Base-by-base conservation (phyloP, 2,329 filamentous ascomycete genomes). In the Alternaria ventricosa region DNA sequence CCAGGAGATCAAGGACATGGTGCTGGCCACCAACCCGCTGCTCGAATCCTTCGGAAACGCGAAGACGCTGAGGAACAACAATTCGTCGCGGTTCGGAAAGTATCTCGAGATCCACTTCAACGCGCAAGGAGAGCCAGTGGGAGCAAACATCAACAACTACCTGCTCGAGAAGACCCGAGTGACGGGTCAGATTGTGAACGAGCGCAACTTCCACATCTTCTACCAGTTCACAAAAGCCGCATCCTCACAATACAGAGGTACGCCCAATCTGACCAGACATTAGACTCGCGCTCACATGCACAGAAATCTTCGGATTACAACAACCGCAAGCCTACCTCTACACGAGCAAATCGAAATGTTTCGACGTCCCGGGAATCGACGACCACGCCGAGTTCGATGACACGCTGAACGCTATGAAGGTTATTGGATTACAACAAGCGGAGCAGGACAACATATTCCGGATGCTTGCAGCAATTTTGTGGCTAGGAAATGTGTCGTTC, bases 171-270 rank as follows among this genome's bases (percentile, higher is more conserved):
- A 98, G 85, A 90, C 93, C 51, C 88, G 96, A 83, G 96, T 99
- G 18, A 94, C 97, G 10, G 94, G 95, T 15, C 96, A 98, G 83
- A 98, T 98, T 72, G 86, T 84, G 62, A 97, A 97, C 79, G 96
- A 99, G 86, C 89, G 96, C 72, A 98, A 97, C 82, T 99, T 99
- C 81, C 96, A 99, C 82, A 98, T 99, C 75, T 99, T 99, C 81
- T 99, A 99, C 82, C 96, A 99, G 81, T 97, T 98, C 81, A 93
- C 96, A 50, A 99, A 98, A 82, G 94, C 92, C 5, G 95, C 95
- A 10, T 92, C 94, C n/a, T 87, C 91, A 71, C 88, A 91, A 63
- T 96, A 98, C 81, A 87, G 93, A 78, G 84, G 84, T 86, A 80
- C 63, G 76, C 10, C 18, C 20, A 46, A 22, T 22, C n/a, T 50